These are phyloP conservation scores for Sporisorium scitamineum DNA, from an alignment of 1,284 basidiomycete species.

Conservation along the genomic window DNA sequence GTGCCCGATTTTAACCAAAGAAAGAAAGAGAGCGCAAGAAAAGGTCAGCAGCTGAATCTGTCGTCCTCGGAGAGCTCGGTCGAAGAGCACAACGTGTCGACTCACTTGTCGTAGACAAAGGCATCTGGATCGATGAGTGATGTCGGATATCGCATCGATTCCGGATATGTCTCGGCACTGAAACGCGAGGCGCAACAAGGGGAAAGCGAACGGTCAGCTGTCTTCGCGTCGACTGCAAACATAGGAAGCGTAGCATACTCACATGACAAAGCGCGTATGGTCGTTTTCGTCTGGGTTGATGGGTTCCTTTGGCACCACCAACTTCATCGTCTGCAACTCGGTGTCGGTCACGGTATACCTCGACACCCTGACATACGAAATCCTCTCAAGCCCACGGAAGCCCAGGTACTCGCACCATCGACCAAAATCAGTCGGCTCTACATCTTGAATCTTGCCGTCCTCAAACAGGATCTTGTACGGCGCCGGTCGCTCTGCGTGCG, in stretches of 20 bases:
- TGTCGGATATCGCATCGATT: constrained; percentile 39
- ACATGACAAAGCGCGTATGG: constrained; percentile 41
- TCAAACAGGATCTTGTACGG: constrained; percentile 83
- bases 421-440: constrained; percentile 71
- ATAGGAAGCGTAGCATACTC: constrained; percentile 11
- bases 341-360: constrained; percentile 66
- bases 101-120: constrained; percentile 53
- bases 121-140: constrained; percentile 48
- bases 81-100: neutral
- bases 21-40: neutral
- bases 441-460: constrained; percentile 66
- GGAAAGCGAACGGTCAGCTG: constrained; percentile 5
- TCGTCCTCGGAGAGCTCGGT: neutral
- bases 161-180: constrained; percentile 46
- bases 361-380: constrained; percentile 63
- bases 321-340: constrained; percentile 65
- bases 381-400: constrained; percentile 60
- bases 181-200: neutral
- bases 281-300: constrained; percentile 55
- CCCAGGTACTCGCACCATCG: constrained; percentile 68
- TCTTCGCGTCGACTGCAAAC: neutral
- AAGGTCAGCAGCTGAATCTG: constrained; percentile 6
- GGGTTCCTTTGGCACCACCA: constrained; percentile 53
- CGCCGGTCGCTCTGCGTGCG: constrained; percentile 78
- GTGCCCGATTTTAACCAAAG: neutral